Evolutionary conservation across 1,284 basidiomycete species (phyloP).

Genomic region (Pascua sp.): DNA sequence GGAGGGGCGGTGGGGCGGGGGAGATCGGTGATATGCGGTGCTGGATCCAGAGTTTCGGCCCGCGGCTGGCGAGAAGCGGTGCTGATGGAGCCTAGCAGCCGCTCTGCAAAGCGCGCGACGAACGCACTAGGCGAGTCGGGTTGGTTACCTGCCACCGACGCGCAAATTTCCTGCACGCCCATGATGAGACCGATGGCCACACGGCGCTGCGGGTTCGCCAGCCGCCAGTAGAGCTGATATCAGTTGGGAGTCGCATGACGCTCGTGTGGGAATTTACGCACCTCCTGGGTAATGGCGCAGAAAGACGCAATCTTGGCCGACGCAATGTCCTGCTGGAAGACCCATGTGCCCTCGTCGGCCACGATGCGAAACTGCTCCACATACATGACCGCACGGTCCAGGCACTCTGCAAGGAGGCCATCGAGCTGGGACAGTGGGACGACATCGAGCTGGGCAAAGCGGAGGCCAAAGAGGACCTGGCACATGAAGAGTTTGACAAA

Average conservation of each 20-base stretch:
- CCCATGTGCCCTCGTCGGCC: conserved; percentile 1
- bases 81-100: neutral
- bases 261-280: neutral
- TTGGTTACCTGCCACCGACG: neutral
- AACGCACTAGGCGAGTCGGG: conserved; percentile 3
- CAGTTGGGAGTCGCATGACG: neutral
- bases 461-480: conserved; percentile 1
- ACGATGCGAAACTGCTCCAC: conserved; percentile 1
- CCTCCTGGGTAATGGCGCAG: conserved; percentile 1
- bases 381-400: conserved; percentile 4
- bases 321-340: conserved; percentile 9
- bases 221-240: conserved; percentile 5
- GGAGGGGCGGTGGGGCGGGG: too few species aligned
- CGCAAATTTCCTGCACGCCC: neutral
- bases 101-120: conserved; percentile 5
- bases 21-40: too few species aligned
- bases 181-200: neutral
- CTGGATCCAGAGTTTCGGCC: neutral
- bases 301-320: conserved; percentile 3
- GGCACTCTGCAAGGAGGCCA: conserved; percentile 1
- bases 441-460: conserved; percentile 1
- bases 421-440: conserved; percentile 1
- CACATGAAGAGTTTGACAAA: neutral
- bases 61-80: neutral
- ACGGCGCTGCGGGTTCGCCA: neutral